Evolutionary conservation across 2,329 filamentous ascomycete species (phyloP), one percentile per base, ranked within the genome.

Genomic region (Microdochium bolleyi): DNA sequence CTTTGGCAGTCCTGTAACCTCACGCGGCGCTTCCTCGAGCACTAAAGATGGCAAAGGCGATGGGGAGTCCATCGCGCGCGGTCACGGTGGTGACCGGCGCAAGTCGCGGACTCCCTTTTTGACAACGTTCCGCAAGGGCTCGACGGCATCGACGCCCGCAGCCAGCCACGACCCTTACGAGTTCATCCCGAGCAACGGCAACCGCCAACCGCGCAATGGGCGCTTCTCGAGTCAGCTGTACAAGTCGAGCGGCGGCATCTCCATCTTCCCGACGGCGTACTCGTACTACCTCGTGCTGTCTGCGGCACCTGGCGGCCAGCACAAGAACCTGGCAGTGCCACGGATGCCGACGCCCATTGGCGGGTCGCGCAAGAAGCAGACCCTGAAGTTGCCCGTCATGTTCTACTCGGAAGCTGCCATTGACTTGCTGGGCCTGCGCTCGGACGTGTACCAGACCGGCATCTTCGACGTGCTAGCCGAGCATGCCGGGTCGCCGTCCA

Each of bases 401-500:
- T 77, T 72, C 61, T 74, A 72, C 58, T 79, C 76, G 1, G 66
- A 69, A 7, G 69, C 72, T 11, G 71, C 78, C 49, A 66, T 76
- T 0, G 72, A 77, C 11, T 64, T 78, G 11, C 68, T 83, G 1
- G 72, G 73, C 13, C 65, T 78, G 2, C 65, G 64, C 16, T 60
- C 67, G 32, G 62, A 66, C 13, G 66, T 76, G 16, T 61, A 71
- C 49, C 71, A 75, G 49, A 72, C 70, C 56, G 78, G 83, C 54
- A 69, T 82, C 13, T 83, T 83, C 60, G 70, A 73, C 41, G 73
- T 82, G n/a, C 70, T 84, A 3, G 64, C 69, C 3, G 70, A 76
- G n/a, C 70, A 75, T 48, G 68, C 72, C 1, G 65, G 67, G n/a
- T 70, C 73, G 9, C 69, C 70, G 0, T 70, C 67, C 2, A 62